Conservation (phyloP, 2,329 filamentous ascomycete species). For the Penicillium sp. region DNA sequence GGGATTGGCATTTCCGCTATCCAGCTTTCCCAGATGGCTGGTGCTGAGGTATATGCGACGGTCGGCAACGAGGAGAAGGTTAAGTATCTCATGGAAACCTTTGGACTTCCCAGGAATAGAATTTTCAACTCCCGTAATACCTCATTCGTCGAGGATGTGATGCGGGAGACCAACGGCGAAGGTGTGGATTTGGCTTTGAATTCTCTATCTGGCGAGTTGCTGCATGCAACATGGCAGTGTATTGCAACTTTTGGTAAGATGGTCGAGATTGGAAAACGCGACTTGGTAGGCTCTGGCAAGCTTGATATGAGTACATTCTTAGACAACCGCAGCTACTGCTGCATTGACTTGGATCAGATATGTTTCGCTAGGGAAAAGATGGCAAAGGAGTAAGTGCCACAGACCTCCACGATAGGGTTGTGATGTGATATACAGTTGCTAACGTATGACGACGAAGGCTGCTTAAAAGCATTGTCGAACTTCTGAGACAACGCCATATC, state of each 20-base stretch:
- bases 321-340: conserved; percentile 23
- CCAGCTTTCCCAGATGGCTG: conserved; percentile 21
- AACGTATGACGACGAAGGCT: background rate
- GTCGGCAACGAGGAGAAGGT: conserved; percentile 24
- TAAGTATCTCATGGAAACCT: conserved; percentile 21
- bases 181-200: conserved; percentile 32
- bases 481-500: conserved; percentile 7
- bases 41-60: conserved; percentile 28
- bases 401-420: too few relatives aligned
- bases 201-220: conserved; percentile 26
- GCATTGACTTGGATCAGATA: conserved; percentile 24
- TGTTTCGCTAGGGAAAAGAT: conserved; percentile 4
- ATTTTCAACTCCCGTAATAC: conserved; percentile 26
- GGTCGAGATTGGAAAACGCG: conserved; percentile 31
- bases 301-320: conserved; percentile 25
- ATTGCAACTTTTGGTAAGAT: conserved; percentile 31
- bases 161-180: conserved; percentile 16
- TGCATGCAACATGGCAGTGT: conserved; percentile 33
- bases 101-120: conserved; percentile 18
- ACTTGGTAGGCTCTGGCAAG: conserved; percentile 20
- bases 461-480: background rate
- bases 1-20: conserved; percentile 27
- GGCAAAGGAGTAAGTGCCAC: conserved; percentile 1
- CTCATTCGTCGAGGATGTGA: conserved; percentile 17
- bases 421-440: background rate